Conservation (phyloP, 495 filamentous ascomycete species). For the Neurospora sp. region DNA sequence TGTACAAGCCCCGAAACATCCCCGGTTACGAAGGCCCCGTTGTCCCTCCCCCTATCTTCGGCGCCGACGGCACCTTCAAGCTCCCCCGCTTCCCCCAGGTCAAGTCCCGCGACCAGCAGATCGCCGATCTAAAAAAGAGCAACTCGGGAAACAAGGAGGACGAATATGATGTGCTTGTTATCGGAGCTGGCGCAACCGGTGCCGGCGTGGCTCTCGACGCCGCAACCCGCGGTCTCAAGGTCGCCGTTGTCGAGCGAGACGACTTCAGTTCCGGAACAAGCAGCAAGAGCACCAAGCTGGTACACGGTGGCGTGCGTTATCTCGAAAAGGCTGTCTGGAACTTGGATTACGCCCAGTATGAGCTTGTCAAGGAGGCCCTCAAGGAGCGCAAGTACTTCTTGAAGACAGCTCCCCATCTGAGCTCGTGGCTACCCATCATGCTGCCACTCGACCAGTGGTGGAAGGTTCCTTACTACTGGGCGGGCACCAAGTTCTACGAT, state of each 20-base stretch:
- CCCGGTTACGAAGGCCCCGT: slow-evolving; percentile 71
- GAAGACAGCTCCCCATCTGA: slow-evolving; percentile 91
- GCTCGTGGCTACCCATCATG: slow-evolving; percentile 95
- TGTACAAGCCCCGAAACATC: slow-evolving; percentile 77
- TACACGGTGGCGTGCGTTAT: slow-evolving; percentile 94
- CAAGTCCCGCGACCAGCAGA: slow-evolving; percentile 60
- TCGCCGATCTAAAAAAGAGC: slow-evolving; percentile 46
- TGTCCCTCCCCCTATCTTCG: slow-evolving; percentile 74
- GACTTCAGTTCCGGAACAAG: slow-evolving; percentile 92
- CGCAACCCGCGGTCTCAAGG: slow-evolving; percentile 82
- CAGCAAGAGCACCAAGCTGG: slow-evolving; percentile 94
- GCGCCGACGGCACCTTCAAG: slow-evolving; percentile 62
- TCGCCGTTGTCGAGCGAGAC: slow-evolving; percentile 89
- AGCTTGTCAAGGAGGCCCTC: slow-evolving; percentile 86
- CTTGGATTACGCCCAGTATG: slow-evolving; percentile 91
- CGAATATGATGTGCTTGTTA: slow-evolving; percentile 79
- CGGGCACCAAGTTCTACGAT: slow-evolving; percentile 91
- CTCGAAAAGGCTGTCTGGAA: slow-evolving; percentile 96
- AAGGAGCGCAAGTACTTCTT: slow-evolving; percentile 94
- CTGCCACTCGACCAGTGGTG: slow-evolving; percentile 92
- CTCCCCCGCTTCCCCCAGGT: slow-evolving; percentile 74
- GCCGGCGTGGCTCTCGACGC: slow-evolving; percentile 91
- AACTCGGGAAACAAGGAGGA: slow-evolving; percentile 23
- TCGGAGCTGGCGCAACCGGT: slow-evolving; percentile 89
- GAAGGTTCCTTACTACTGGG: slow-evolving; percentile 97